Evolutionary conservation across 805 yeast genomes (phyloP), one percentile per base, ranked within the genome.

Genomic region (Clavispora asparagi): DNA sequence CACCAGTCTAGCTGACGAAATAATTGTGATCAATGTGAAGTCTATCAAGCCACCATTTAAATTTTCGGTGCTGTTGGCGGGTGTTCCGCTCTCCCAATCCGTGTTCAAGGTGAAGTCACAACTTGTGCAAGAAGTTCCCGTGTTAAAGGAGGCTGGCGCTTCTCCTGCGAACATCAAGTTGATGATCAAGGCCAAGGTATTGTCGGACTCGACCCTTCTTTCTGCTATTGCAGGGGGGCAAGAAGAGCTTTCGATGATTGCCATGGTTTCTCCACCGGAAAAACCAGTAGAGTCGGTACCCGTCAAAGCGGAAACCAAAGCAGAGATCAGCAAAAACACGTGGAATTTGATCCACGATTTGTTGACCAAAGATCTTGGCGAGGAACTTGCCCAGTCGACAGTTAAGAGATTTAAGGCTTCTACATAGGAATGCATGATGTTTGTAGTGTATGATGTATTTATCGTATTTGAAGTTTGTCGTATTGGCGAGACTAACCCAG

Each of bases 21-120:
- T 45, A 7, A 26, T 32, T 9, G 16, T 50, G 40, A 54, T 68
- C 45, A 57, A 53, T 19, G 55, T 74, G 42, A 84, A 83, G 62
- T 84, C 91, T 28, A 76, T 88, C 45, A 81, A 82, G 55, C 78
- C 84, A 5, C 95, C 95, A 6, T 64, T 53, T 58, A 86, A 82
- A 58, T 85, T 87, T 62, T 61, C 67, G 33, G 50, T 59, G 6
- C 61, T 50, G 33, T 52, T 71, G 45, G 35, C 33, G 7, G 55
- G 42, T 45, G 67, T 58, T 31, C 50, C 58, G 4, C 54, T 29
- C 19, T 63, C 58, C 33, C 63, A 47, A 14, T 64, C 74, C 6
- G 59, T 73, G 10, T 68, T 66, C 55, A 62, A 67, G 33, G 54
- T 75, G 39, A 78, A 78, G 53, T 40, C 59, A 1, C 55, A 58